Conservation (phyloP, 148 eudicot species). For the Heliosperma pusillum region DNA sequence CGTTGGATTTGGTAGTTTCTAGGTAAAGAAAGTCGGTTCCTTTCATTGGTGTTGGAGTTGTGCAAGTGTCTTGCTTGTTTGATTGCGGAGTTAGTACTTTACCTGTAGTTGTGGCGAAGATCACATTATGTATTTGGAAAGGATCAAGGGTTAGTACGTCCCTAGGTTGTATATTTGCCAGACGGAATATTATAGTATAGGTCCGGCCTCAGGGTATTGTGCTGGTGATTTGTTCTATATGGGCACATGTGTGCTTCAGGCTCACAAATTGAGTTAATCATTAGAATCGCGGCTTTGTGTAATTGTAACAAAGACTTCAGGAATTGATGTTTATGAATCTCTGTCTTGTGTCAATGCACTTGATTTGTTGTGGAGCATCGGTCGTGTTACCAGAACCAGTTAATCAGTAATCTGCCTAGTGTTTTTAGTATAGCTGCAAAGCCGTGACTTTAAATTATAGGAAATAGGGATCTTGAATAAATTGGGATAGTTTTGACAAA, state of each 20-base stretch:
- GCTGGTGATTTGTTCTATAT: neutral
- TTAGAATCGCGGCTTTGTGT: constrained; percentile 4
- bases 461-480: neutral
- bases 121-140: neutral
- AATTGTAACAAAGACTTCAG: neutral
- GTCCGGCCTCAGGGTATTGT: neutral
- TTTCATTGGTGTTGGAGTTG: neutral
- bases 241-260: neutral
- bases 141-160: neutral
- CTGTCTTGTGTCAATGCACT: neutral
- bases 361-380: neutral
- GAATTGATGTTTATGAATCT: neutral
- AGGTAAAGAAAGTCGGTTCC: neutral
- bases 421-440: neutral
- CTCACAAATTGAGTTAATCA: neutral
- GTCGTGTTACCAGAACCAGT: neutral
- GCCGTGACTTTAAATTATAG: neutral
- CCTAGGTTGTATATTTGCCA: neutral
- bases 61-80: neutral
- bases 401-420: neutral
- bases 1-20: neutral
- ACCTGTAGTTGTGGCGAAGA: neutral
- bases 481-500: neutral
- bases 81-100: too few relatives aligned
- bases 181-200: neutral